Base-by-base conservation (phyloP, 1,139 yeast genomes). In the Saccharomyces hybrid region DNA sequence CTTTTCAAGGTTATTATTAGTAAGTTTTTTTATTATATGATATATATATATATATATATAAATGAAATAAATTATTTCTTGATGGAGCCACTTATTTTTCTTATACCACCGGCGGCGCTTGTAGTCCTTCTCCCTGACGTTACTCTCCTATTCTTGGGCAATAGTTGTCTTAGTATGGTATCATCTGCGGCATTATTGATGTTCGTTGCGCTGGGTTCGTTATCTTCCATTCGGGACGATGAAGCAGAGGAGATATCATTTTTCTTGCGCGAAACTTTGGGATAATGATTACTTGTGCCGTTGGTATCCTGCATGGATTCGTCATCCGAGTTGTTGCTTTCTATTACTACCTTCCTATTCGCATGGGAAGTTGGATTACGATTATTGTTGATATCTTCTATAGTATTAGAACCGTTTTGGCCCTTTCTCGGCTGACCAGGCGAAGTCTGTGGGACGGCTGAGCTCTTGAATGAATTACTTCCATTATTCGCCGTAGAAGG, bases 391-490 rank as follows among this genome's bases (percentile, higher is more conserved):
- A 67, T 63, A 51, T 63, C 64, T 55, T 68, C 72, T 34, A 68
- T 63, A 7, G 70, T 69, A 48, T 68, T 64, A 11, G 64, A 50
- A 23, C 72, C 71, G 54, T 66, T 76, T 69, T 63, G 77, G 49
- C 78, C 78, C 66, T 93, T 93, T 67, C 99, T 80, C 34, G 99
- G 99, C 71, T 93, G 54, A 27, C 54, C 54, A 23, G 54, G 98
- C 1, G 96, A 88, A 51, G 89, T 89, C 60, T 81, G 81, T 2
- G 98, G 99, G 27, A 93, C 90, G 0, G 67, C 70, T 5, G 87
- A 85, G 49, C 90, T 81, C 20, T 59, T 57, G 53, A 57, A 61
- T 26, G 49, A 50, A 51, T 63, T 64, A 52, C 86, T 82, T 59
- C 88, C 76, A 65, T 95, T 79, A 68, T 91, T 82, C 4, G 81